phyloP scores from a whole-genome alignment of 257 asterid genomes.

The Linderniella brevidens region DNA sequence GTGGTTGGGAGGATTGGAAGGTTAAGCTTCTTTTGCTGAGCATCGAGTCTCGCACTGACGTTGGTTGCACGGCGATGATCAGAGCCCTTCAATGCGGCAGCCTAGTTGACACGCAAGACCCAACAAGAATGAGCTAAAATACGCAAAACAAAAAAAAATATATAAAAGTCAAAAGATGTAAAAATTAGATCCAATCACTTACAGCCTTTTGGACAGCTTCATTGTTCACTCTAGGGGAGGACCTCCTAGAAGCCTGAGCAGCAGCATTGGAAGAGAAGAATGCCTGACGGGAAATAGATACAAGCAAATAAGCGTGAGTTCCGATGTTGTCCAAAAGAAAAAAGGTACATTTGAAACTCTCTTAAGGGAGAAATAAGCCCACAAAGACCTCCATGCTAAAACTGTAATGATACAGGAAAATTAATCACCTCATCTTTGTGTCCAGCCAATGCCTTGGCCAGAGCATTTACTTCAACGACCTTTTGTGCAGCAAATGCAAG shows the following conservation, averaged over 20 bases:
- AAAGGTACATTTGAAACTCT: too few relatives aligned
- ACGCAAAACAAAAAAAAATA: too few relatives aligned
- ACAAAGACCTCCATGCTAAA: background rate
- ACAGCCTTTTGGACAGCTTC: conserved; percentile 98
- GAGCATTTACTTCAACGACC: conserved; percentile 81
- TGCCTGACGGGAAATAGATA: conserved; percentile 26
- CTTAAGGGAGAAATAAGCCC: too few relatives aligned
- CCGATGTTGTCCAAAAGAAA: too few relatives aligned
- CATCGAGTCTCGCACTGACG: conserved; percentile 87
- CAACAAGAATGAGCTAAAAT: background rate
- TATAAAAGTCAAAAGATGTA: background rate
- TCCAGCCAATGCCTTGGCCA: conserved; percentile 87
- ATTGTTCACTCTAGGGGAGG: conserved; percentile 84
- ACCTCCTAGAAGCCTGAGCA: conserved; percentile 91
- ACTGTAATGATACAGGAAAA: background rate
- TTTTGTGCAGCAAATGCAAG: conserved; percentile 96
- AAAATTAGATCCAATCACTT: conserved; percentile 20
- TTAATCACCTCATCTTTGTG: conserved; percentile 58
- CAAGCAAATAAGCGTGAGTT: background rate
- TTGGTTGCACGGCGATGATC: conserved; percentile 94
- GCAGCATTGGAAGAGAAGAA: conserved; percentile 71
- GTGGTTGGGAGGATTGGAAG: conserved; percentile 97
- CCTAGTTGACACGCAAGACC: conserved; percentile 17
- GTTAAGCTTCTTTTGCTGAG: conserved; percentile 94
- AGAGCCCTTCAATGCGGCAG: conserved; percentile 82